Percentiles rank a stretch among this genome's conserved stretches.
These are phyloP conservation scores for Venustampulla echinocandica DNA, from an alignment of 495 filamentous ascomycete genomes.

Conservation along the genomic window DNA sequence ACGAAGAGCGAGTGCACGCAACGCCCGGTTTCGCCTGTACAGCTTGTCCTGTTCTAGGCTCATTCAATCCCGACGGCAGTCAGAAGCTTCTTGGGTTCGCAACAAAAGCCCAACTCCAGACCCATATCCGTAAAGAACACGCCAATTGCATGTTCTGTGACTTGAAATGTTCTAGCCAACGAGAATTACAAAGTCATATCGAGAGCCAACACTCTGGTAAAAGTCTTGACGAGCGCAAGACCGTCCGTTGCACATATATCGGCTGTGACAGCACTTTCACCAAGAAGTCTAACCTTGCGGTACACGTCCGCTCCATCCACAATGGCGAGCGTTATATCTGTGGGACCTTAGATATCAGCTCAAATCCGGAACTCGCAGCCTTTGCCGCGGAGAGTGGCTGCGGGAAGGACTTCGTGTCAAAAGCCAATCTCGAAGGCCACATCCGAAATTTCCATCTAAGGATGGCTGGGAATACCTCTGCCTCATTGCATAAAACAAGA, in stretches of 20 bases:
- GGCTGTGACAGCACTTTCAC: constrained; percentile 69
- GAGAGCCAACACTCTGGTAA: constrained; percentile 58
- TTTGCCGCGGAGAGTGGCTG: constrained; percentile 64
- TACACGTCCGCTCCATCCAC: constrained; percentile 70
- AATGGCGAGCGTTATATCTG: constrained; percentile 64
- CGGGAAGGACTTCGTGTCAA: constrained; percentile 56
- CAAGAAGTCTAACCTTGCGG: constrained; percentile 66
- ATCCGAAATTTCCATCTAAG: constrained; percentile 67
- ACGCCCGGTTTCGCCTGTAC: constrained; percentile 62
- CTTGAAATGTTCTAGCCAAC: constrained; percentile 48
- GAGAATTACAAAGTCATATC: constrained; percentile 58
- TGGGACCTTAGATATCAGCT: constrained; percentile 51
- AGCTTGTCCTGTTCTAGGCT: constrained; percentile 39
- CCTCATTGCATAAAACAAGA: constrained; percentile 19
- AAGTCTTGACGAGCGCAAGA: constrained; percentile 51
- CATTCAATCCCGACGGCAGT: constrained; percentile 18
- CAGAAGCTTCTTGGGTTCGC: constrained; percentile 49
- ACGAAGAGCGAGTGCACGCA: constrained; percentile 61
- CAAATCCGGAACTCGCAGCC: constrained; percentile 45
- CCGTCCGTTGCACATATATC: constrained; percentile 50
- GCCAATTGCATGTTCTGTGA: constrained; percentile 67
- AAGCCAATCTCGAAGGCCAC: constrained; percentile 71
- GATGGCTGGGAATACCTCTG: constrained; percentile 31
- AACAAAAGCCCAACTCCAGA: constrained; percentile 59
- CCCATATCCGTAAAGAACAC: constrained; percentile 62